phyloP scores from a whole-genome alignment of 192 early-diverging fungal genomes.

The Gaertneriomyces semiglobifer region DNA sequence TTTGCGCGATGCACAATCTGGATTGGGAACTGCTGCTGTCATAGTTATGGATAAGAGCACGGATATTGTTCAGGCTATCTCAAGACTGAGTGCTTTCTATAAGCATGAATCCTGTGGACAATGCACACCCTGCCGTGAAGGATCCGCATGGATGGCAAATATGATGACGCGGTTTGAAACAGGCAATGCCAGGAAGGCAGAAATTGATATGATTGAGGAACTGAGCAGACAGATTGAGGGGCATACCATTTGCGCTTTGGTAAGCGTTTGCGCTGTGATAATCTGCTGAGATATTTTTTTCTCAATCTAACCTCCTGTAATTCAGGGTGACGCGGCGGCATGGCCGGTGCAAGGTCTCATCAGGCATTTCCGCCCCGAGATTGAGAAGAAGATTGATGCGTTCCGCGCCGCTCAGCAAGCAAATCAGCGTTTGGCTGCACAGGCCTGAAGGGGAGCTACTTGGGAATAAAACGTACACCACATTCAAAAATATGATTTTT shows the following conservation, averaged over 20 bases:
- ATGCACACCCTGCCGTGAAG: slow-evolving; percentile 98
- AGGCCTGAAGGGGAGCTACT: neutral
- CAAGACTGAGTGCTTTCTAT: slow-evolving; percentile 89
- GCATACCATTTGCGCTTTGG: slow-evolving; percentile 98
- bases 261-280: slow-evolving; percentile 18
- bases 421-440: neutral
- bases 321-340: slow-evolving; percentile 90
- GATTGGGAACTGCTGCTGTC: slow-evolving; percentile 93
- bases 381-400: slow-evolving; percentile 59
- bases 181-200: slow-evolving; percentile 73
- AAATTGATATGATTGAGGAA: slow-evolving; percentile 97
- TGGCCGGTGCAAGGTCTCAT: slow-evolving; percentile 97
- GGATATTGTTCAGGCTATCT: slow-evolving; percentile 91
- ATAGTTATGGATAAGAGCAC: slow-evolving; percentile 99
- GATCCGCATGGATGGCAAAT: slow-evolving; percentile 87
- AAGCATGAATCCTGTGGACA: slow-evolving; percentile 98
- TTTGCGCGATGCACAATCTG: slow-evolving; percentile 87
- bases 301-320: neutral
- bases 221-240: slow-evolving; percentile 97
- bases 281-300: neutral
- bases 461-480: too few species aligned
- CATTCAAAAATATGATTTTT: too few species aligned
- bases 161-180: slow-evolving; percentile 95
- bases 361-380: slow-evolving; percentile 85
- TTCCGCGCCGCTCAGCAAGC: slow-evolving; percentile 21